Conservation (phyloP, 306 rosid genomes). For the Quercus aquifolioides region DNA sequence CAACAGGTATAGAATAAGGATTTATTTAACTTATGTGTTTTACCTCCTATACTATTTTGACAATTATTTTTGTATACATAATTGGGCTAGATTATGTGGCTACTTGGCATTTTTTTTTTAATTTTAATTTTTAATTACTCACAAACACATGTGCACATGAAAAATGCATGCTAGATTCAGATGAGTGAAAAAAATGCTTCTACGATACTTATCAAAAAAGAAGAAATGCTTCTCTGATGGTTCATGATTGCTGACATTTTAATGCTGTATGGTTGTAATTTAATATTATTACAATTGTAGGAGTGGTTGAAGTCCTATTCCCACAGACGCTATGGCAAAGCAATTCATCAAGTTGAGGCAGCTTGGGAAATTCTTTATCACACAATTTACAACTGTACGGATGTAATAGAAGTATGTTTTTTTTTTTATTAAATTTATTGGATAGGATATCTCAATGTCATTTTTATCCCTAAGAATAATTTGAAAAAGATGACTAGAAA, state of each 20-base stretch:
- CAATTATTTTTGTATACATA: background rate
- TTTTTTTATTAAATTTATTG: background rate
- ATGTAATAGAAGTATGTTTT: conserved; percentile 78
- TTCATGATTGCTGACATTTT: background rate
- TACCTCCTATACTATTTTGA: background rate
- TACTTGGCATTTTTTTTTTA: background rate
- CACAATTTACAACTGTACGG: conserved; percentile 85
- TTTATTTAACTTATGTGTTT: background rate
- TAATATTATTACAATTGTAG: conserved; percentile 35
- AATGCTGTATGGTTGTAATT: conserved; percentile 6
- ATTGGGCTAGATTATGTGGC: background rate
- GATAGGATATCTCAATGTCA: background rate
- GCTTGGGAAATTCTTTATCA: conserved; percentile 93
- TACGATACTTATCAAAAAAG: no score
- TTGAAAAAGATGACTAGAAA: background rate
- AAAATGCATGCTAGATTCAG: background rate
- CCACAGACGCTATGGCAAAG: conserved; percentile 75
- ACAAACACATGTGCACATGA: background rate
- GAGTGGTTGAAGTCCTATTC: conserved; percentile 83
- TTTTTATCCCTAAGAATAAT: background rate
- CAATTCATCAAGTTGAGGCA: conserved; percentile 59
- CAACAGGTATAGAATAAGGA: background rate
- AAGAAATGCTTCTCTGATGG: background rate
- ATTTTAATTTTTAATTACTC: no score
- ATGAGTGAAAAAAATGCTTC: background rate